Evolutionary conservation across 352 stramenopile genomes (phyloP).

Genomic region (Blastocystis sp.): DNA sequence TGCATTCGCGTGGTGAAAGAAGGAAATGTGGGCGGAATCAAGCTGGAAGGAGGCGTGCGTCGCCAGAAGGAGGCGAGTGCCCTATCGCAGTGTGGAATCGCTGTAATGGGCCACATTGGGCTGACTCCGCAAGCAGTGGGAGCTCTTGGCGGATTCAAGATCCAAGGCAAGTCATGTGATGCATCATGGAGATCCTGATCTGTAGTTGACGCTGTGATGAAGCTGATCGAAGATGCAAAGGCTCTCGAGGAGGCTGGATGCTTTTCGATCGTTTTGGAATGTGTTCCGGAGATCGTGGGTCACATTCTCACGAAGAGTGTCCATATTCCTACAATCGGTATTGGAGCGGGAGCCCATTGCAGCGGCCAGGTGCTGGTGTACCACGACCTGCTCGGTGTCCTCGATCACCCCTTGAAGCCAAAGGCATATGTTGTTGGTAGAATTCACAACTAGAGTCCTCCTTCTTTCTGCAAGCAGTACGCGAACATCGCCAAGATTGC

Average conservation of each 20-base stretch:
- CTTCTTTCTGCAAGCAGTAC: slow-evolving; percentile 96
- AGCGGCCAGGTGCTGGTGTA: slow-evolving; percentile 87
- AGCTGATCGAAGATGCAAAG: slow-evolving; percentile 87
- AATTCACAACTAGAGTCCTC: slow-evolving; percentile 82
- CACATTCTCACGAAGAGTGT: slow-evolving; percentile 82
- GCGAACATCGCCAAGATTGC: slow-evolving; percentile 82
- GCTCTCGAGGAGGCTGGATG: slow-evolving; percentile 81
- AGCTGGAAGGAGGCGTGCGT: slow-evolving; percentile 88
- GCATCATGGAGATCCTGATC: neutral
- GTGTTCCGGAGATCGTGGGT: slow-evolving; percentile 76
- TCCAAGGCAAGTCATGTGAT: slow-evolving; percentile 39
- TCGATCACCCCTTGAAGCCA: slow-evolving; percentile 77
- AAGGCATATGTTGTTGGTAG: neutral
- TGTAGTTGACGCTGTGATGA: slow-evolving; percentile 62
- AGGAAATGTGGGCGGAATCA: slow-evolving; percentile 87
- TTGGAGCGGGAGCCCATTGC: slow-evolving; percentile 81
- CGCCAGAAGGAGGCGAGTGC: slow-evolving; percentile 60
- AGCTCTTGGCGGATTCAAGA: slow-evolving; percentile 59
- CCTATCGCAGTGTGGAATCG: slow-evolving; percentile 71
- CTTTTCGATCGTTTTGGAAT: slow-evolving; percentile 81
- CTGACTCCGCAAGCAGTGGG: slow-evolving; percentile 86
- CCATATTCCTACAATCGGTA: slow-evolving; percentile 93
- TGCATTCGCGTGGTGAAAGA: slow-evolving; percentile 88
- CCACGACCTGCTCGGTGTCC: slow-evolving; percentile 93
- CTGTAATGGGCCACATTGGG: slow-evolving; percentile 92